Conservation (phyloP, 306 rosid genomes). For the Styphnolobium japonicum region DNA sequence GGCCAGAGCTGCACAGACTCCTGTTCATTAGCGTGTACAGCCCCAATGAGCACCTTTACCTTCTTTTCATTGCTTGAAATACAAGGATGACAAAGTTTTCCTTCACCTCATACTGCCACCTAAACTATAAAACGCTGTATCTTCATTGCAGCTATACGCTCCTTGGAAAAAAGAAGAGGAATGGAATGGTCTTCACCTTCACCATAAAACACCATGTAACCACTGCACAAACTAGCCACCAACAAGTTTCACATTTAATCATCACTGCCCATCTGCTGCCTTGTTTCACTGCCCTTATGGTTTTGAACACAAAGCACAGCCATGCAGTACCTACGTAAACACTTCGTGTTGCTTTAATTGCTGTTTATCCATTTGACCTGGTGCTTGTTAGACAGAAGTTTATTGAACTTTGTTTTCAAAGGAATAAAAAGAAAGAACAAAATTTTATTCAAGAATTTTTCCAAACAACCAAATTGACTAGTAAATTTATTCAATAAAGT, state of each 20-base stretch:
- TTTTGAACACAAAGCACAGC: not conserved
- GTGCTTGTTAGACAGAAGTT: not conserved
- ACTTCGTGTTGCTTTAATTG: not conserved
- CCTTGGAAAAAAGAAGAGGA: not conserved
- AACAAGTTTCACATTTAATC: not conserved
- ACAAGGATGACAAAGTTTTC: not conserved
- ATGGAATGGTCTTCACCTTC: not conserved
- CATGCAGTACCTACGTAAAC: not conserved
- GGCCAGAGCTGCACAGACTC: not conserved
- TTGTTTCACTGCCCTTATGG: not conserved
- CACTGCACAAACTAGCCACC: not conserved
- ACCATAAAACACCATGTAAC: not conserved
- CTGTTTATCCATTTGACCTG: not conserved
- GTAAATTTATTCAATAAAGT: not conserved
- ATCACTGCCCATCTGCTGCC: not conserved
- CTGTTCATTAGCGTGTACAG: not conserved
- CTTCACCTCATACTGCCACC: too few species aligned
- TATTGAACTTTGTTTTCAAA: not conserved
- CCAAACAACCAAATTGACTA: not conserved
- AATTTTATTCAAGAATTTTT: not conserved
- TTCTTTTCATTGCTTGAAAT: not conserved
- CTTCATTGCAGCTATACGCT: not conserved
- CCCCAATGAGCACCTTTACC: not conserved
- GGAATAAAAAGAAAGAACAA: not conserved
- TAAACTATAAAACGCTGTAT: not conserved